A percentile compares a stretch with the other conserved stretches of the same genome.
Evolutionary conservation across 768 basidiomycete species (phyloP).

Genomic region (Coprinopsis cinerea): DNA sequence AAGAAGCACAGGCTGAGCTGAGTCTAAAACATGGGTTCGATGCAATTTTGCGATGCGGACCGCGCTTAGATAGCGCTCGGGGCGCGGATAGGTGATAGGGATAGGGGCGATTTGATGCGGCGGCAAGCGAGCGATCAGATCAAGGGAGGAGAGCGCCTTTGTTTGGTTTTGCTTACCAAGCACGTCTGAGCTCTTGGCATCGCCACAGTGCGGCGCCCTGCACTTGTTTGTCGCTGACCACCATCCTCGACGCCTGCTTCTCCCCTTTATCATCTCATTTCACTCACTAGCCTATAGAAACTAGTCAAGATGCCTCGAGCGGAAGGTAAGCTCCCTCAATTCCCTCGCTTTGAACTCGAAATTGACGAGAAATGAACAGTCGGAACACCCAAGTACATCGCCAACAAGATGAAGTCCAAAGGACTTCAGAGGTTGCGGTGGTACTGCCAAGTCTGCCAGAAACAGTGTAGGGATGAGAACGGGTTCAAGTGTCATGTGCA

Average conservation of each 20-base stretch:
- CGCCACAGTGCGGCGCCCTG: neutral
- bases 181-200: neutral
- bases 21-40: no score
- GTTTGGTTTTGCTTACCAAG: neutral
- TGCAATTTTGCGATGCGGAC: no score
- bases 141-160: neutral
- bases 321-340: slow-evolving; percentile 47
- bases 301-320: slow-evolving; percentile 67
- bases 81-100: no score
- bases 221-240: slow-evolving; percentile 11
- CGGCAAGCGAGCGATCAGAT: no score
- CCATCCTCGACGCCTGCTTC: neutral
- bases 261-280: slow-evolving; percentile 6
- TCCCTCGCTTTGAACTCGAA: neutral
- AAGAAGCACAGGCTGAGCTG: no score
- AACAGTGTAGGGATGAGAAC: slow-evolving; percentile 98
- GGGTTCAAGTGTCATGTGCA: slow-evolving; percentile 95
- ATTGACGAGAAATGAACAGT: slow-evolving; percentile 33
- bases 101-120: no score
- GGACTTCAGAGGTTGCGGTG: slow-evolving; percentile 92
- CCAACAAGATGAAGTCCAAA: slow-evolving; percentile 97
- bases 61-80: no score
- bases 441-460: slow-evolving; percentile 99
- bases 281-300: slow-evolving; percentile 4
- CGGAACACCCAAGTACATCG: slow-evolving; percentile 84